Percentiles rank a stretch among this genome's conserved stretches.
phyloP scores from a whole-genome alignment of 352 stramenopile genomes.

The Phytophthora nicotianae region DNA sequence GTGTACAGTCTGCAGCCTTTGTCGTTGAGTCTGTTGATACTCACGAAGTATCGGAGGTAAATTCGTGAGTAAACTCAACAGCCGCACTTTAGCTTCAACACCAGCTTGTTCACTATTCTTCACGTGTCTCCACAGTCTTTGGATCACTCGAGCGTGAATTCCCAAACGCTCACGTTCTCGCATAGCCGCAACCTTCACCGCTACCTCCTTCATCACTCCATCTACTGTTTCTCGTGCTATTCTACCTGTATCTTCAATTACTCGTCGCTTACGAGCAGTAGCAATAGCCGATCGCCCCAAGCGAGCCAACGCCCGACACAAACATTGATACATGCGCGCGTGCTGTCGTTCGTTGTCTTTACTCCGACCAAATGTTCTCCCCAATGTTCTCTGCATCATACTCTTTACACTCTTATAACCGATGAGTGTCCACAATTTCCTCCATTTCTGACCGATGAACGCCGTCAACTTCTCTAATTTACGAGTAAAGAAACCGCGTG shows the following conservation, averaged over 20 bases:
- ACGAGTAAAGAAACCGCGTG: slow-evolving; percentile 7
- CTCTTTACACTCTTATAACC: slow-evolving; percentile 18
- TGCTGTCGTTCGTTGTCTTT: slow-evolving; percentile 16
- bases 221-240: slow-evolving; percentile 13
- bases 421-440: slow-evolving; percentile 13
- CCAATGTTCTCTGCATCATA: slow-evolving; percentile 19
- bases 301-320: slow-evolving; percentile 27
- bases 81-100: slow-evolving; percentile 29
- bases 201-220: slow-evolving; percentile 12
- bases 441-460: slow-evolving; percentile 23
- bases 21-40: slow-evolving; percentile 15
- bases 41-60: slow-evolving; percentile 24
- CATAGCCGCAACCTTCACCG: slow-evolving; percentile 8
- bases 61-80: slow-evolving; percentile 31
- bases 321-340: slow-evolving; percentile 16
- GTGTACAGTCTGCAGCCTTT: slow-evolving; percentile 7
- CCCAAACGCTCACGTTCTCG: slow-evolving; percentile 9
- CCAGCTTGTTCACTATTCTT: slow-evolving; percentile 13
- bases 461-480: slow-evolving; percentile 3
- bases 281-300: slow-evolving; percentile 24
- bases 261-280: slow-evolving; percentile 14
- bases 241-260: slow-evolving; percentile 13
- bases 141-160: slow-evolving; percentile 22
- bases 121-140: slow-evolving; percentile 32
- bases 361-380: slow-evolving; percentile 18